These are phyloP conservation scores for Hibiscus mutabilis DNA, from an alignment of 345 rosid species.

Conservation along the genomic window DNA sequence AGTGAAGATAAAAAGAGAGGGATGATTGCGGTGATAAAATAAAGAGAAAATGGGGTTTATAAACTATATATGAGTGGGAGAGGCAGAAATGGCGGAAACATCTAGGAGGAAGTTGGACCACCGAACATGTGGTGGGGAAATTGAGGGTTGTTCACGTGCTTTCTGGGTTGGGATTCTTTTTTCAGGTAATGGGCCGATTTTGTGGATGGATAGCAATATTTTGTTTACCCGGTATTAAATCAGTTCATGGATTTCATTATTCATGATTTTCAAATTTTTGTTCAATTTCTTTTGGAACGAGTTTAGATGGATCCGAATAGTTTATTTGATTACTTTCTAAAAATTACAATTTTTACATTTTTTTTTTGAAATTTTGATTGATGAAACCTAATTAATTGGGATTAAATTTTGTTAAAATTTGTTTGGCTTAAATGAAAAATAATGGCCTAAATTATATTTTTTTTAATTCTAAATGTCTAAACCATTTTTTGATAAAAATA, in stretches of 20 bases:
- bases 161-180: neutral
- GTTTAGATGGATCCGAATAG: neutral
- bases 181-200: neutral
- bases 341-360: neutral
- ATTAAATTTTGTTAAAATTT: no score
- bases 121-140: neutral
- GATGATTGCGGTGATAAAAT: neutral
- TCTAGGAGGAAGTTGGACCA: neutral
- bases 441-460: no score
- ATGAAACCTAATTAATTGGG: no score
- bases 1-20: neutral
- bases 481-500: no score
- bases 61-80: neutral
- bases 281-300: neutral
- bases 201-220: neutral
- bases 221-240: neutral
- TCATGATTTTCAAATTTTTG: neutral
- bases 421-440: no score
- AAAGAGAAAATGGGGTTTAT: neutral
- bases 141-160: neutral
- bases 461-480: no score
- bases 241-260: neutral
- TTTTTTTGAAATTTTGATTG: no score
- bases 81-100: constrained; percentile 3
- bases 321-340: neutral